These are phyloP conservation scores for Tolypocladium tropicale DNA, from an alignment of 2,329 filamentous ascomycete genomes.

Conservation along the genomic window DNA sequence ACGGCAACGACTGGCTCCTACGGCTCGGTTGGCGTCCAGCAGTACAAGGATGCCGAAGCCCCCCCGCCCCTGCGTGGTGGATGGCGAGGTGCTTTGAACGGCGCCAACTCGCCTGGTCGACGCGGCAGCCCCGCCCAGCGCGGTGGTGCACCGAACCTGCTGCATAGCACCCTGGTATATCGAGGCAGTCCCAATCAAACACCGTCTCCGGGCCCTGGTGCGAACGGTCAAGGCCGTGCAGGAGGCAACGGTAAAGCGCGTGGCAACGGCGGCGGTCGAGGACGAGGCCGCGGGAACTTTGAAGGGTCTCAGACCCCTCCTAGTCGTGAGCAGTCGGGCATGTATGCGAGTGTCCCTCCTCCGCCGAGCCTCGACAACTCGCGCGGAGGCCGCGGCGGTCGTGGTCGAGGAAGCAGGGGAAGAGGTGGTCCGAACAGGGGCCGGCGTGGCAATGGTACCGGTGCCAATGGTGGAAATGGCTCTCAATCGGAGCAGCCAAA, in stretches of 20 bases:
- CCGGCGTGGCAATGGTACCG: conserved; percentile 17
- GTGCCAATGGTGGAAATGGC: conserved; percentile 5
- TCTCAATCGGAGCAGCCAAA: conserved; percentile 4
- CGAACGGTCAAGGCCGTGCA: conserved; percentile 16
- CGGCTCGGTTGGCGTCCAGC: conserved; percentile 48
- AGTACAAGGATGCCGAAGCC: conserved; percentile 48
- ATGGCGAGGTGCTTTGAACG: conserved; percentile 47
- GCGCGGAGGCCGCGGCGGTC: conserved; percentile 28
- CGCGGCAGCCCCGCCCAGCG: conserved; percentile 28
- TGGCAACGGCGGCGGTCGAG: conserved; percentile 17
- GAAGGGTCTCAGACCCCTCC: conserved; percentile 11
- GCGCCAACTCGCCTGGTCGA: conserved; percentile 25
- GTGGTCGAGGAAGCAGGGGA: conserved; percentile 29
- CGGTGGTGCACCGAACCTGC: conserved; percentile 29
- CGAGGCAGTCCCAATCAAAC: conserved; percentile 26
- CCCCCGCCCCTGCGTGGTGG: conserved; percentile 45
- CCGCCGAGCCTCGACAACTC: conserved; percentile 43
- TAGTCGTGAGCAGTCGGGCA: conserved; percentile 11
- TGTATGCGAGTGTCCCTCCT: conserved; percentile 49
- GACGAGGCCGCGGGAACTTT: conserved; percentile 18
- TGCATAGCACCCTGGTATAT: conserved; percentile 44
- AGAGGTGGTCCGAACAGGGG: conserved; percentile 23
- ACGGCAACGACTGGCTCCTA: conserved; percentile 43
- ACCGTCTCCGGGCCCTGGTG: conserved; percentile 14
- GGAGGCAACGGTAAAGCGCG: conserved; percentile 12